phyloP scores from a whole-genome alignment of 1,284 basidiomycete genomes.

The Agaricales sp. region DNA sequence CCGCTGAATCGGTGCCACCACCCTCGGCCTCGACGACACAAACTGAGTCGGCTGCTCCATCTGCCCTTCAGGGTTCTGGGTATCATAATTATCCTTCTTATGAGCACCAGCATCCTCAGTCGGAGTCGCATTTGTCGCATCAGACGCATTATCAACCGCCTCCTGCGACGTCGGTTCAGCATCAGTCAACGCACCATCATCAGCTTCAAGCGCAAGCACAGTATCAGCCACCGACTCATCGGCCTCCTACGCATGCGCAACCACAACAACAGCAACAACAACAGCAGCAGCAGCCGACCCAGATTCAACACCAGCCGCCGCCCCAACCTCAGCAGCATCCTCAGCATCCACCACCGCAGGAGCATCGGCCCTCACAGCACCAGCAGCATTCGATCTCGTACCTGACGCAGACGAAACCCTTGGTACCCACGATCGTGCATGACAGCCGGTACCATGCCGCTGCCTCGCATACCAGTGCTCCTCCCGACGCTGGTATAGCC shows the following conservation, averaged over 20 bases:
- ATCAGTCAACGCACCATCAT: too few relatives aligned
- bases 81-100: too few relatives aligned
- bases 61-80: too few relatives aligned
- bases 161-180: too few relatives aligned
- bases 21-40: too few relatives aligned
- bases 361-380: not conserved
- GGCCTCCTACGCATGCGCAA: conserved; percentile 1
- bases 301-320: conserved; percentile 8
- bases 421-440: too few relatives aligned
- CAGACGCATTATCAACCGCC: conserved; percentile 25
- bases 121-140: too few relatives aligned
- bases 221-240: not conserved
- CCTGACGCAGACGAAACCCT: too few relatives aligned
- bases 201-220: not conserved
- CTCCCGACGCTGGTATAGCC: not conserved
- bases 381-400: not conserved
- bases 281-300: conserved; percentile 10
- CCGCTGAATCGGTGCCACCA: too few relatives aligned
- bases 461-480: not conserved
- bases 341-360: conserved; percentile 11
- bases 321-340: conserved; percentile 15
- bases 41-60: too few relatives aligned
- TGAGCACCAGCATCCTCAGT: too few relatives aligned
- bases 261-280: conserved; percentile 16
- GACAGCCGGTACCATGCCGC: too few relatives aligned